These are phyloP conservation scores for Pseudocercospora fuligena DNA, from an alignment of 2,329 filamentous ascomycete genomes.

Conservation along the genomic window DNA sequence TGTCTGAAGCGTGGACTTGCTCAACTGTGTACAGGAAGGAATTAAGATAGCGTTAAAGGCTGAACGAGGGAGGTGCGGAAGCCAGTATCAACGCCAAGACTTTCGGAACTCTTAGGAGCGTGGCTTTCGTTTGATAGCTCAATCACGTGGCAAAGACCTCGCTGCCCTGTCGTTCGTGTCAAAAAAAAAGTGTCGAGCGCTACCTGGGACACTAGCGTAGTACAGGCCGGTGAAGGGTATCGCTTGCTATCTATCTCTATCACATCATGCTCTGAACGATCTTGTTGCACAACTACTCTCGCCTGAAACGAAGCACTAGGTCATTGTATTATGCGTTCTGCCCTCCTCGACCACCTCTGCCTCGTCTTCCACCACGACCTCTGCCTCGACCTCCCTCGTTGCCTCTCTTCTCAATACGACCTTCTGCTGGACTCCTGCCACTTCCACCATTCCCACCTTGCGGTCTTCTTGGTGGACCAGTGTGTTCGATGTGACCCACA, in stretches of 20 bases:
- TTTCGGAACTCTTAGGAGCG: no score
- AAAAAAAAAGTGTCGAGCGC: no score
- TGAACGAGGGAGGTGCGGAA: no score
- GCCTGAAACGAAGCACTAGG: background rate
- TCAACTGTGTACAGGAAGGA: no score
- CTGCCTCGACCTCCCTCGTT: constrained; percentile 9
- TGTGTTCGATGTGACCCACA: constrained; percentile 29
- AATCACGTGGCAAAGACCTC: no score
- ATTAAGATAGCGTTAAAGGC: no score
- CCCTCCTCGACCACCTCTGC: constrained; percentile 17
- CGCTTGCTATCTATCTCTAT: background rate
- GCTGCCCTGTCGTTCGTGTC: no score
- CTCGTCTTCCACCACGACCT: constrained; percentile 15
- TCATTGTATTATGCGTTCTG: background rate
- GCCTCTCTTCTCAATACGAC: constrained; percentile 2
- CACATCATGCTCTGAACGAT: background rate
- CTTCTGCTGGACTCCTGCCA: background rate
- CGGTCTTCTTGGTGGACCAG: background rate
- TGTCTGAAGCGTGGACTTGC: no score
- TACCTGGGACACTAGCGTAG: no score
- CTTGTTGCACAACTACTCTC: background rate
- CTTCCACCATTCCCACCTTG: background rate
- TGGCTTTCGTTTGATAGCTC: no score
- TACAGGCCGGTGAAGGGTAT: background rate
- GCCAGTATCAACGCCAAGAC: no score